Evolutionary conservation across 73 alveolate genomes (phyloP).

Genomic region (Diophrys appendiculata): DNA sequence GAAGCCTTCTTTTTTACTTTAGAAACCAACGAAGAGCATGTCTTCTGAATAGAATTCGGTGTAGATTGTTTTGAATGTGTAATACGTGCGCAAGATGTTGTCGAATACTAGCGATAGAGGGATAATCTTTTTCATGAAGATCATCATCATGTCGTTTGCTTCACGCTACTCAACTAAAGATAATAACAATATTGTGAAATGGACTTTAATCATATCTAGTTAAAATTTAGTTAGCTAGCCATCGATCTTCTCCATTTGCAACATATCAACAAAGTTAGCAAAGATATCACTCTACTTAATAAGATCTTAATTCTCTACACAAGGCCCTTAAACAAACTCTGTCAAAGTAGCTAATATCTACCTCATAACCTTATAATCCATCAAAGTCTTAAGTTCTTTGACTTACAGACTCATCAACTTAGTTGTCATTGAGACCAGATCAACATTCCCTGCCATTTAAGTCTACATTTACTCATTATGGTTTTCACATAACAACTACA

Average conservation of each 20-base stretch:
- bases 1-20: slow-evolving; percentile 25
- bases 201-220: slow-evolving; percentile 34
- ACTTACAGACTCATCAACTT: slow-evolving; percentile 26
- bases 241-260: slow-evolving; percentile 9
- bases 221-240: slow-evolving; percentile 23
- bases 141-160: slow-evolving; percentile 25
- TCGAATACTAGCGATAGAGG: slow-evolving; percentile 37
- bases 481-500: slow-evolving; percentile 44
- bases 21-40: slow-evolving; percentile 25
- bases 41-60: slow-evolving; percentile 32
- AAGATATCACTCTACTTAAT: slow-evolving; percentile 41
- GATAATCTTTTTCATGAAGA: slow-evolving; percentile 45
- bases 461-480: slow-evolving; percentile 31
- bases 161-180: slow-evolving; percentile 37
- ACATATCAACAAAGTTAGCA: slow-evolving; percentile 20
- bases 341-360: slow-evolving; percentile 34
- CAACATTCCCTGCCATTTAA: slow-evolving; percentile 21
- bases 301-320: slow-evolving; percentile 26
- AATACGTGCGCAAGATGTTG: slow-evolving; percentile 28
- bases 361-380: slow-evolving; percentile 16
- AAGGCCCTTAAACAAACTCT: slow-evolving; percentile 56
- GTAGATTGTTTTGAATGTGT: slow-evolving; percentile 30
- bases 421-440: slow-evolving; percentile 42
- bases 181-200: slow-evolving; percentile 32
- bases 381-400: slow-evolving; percentile 8